A percentile compares a stretch with the other conserved stretches of the same genome.
Evolutionary conservation across 202 grass and related monocot species (phyloP).

Genomic region (Carex arenaria): DNA sequence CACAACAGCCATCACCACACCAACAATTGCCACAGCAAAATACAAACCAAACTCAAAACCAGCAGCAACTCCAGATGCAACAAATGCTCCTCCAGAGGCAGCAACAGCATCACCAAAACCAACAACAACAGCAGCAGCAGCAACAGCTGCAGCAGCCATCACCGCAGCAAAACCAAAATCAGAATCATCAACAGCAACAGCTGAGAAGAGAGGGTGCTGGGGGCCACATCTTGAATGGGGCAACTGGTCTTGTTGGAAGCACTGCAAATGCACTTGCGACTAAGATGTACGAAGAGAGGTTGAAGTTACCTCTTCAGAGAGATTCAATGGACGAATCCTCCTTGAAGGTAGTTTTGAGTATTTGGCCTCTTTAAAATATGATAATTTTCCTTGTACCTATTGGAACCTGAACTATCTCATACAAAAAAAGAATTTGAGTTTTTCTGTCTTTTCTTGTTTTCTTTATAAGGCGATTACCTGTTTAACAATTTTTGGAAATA

Average conservation of each 20-base stretch:
- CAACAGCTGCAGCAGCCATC: constrained; percentile 30
- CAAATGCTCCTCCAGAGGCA: constrained; percentile 80
- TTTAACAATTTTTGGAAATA: not conserved
- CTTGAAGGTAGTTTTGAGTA: constrained; percentile 59
- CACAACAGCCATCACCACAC: constrained; percentile 12
- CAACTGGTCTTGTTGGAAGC: constrained; percentile 61
- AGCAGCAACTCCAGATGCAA: constrained; percentile 90
- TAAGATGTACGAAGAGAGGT: constrained; percentile 97
- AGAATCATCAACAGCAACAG: constrained; percentile 38
- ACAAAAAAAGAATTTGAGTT: not conserved
- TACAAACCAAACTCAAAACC: constrained; percentile 45
- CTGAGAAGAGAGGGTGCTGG: constrained; percentile 78
- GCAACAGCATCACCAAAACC: constrained; percentile 44
- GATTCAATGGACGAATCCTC: constrained; percentile 82
- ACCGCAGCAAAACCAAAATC: constrained; percentile 34
- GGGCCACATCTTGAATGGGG: constrained; percentile 68
- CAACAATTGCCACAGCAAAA: constrained; percentile 23
- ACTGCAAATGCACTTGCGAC: constrained; percentile 89
- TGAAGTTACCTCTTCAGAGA: constrained; percentile 86
- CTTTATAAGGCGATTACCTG: not conserved
- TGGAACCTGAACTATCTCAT: not conserved
- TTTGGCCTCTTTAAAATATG: constrained; percentile 8
- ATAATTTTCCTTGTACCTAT: not conserved
- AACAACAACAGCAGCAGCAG: constrained; percentile 39
- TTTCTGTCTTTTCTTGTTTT: not conserved